A percentile compares a stretch with the other conserved stretches of the same genome.
Conservation (phyloP, 345 rosid genomes). For the Bretschneidera sinensis region DNA sequence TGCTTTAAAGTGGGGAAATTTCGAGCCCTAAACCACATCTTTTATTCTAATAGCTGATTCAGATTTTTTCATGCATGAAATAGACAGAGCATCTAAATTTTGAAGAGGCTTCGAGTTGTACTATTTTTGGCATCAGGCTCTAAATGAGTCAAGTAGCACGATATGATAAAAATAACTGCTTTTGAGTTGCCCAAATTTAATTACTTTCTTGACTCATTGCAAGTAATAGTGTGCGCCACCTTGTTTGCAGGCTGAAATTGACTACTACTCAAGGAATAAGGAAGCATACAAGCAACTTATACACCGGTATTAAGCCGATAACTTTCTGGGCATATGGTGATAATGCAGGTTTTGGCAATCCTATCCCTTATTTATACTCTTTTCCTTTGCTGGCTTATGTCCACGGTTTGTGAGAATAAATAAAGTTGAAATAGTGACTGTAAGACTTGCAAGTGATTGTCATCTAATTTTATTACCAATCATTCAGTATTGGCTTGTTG, state of each 20-base stretch:
- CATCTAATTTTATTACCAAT: too few relatives aligned
- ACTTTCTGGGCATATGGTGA: slow-evolving; percentile 8
- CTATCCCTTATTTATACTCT: background rate
- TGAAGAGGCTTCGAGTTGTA: background rate
- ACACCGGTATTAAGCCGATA: slow-evolving; percentile 49
- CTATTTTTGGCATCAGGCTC: background rate
- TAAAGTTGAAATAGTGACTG: too few relatives aligned
- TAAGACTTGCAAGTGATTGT: too few relatives aligned
- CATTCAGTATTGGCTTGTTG: too few relatives aligned
- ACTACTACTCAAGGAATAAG: slow-evolving; percentile 47
- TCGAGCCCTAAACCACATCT: background rate
- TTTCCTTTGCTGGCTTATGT: background rate
- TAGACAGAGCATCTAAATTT: background rate
- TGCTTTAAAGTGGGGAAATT: background rate
- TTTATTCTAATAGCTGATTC: background rate
- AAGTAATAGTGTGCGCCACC: background rate
- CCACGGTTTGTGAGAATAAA: background rate
- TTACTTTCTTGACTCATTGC: background rate
- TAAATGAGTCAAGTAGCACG: too few relatives aligned
- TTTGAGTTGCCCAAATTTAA: background rate
- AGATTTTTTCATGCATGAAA: background rate
- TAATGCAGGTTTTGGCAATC: background rate
- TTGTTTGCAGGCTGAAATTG: slow-evolving; percentile 58
- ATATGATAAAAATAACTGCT: too few relatives aligned
- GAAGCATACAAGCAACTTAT: slow-evolving; percentile 79